These are phyloP conservation scores for Debaryomyces castellii DNA, from an alignment of 805 yeast species.

Conservation along the genomic window DNA sequence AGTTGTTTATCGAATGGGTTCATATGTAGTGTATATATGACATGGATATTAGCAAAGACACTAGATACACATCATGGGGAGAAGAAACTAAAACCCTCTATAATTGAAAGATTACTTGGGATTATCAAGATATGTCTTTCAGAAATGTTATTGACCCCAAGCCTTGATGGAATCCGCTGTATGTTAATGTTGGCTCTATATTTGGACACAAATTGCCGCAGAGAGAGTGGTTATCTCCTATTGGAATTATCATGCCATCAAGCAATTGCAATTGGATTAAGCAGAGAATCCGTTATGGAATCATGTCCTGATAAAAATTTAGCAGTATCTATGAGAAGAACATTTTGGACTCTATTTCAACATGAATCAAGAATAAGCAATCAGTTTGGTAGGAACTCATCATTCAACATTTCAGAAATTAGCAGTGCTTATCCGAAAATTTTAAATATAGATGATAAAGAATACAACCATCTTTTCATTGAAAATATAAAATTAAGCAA, in stretches of 20 bases:
- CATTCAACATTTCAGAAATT: not conserved
- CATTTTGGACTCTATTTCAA: not conserved
- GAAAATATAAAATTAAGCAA: not conserved
- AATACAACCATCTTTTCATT: not conserved
- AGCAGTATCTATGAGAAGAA: not conserved
- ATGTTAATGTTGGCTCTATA: slow-evolving; percentile 42
- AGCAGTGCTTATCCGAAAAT: not conserved
- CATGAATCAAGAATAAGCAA: slow-evolving; percentile 20
- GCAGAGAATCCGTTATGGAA: slow-evolving; percentile 2
- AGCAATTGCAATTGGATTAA: slow-evolving; percentile 7
- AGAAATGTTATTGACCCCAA: slow-evolving; percentile 45
- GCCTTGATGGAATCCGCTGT: slow-evolving; percentile 44
- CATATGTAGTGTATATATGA: slow-evolving; percentile 46
- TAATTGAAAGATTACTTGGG: slow-evolving; percentile 34
- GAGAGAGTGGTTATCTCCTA: slow-evolving; percentile 7
- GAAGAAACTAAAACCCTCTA: slow-evolving; percentile 17
- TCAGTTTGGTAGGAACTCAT: slow-evolving; percentile 7
- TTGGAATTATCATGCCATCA: slow-evolving; percentile 3
- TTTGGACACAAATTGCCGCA: slow-evolving; percentile 31
- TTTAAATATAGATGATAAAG: not conserved
- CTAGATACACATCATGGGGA: not conserved
- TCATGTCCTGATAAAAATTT: not conserved
- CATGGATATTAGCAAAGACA: slow-evolving; percentile 40
- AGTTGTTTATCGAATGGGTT: not conserved
- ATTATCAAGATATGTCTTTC: slow-evolving; percentile 42